These are phyloP conservation scores for Eudorina sp. DNA, from an alignment of 139 green algal species.

Conservation along the genomic window DNA sequence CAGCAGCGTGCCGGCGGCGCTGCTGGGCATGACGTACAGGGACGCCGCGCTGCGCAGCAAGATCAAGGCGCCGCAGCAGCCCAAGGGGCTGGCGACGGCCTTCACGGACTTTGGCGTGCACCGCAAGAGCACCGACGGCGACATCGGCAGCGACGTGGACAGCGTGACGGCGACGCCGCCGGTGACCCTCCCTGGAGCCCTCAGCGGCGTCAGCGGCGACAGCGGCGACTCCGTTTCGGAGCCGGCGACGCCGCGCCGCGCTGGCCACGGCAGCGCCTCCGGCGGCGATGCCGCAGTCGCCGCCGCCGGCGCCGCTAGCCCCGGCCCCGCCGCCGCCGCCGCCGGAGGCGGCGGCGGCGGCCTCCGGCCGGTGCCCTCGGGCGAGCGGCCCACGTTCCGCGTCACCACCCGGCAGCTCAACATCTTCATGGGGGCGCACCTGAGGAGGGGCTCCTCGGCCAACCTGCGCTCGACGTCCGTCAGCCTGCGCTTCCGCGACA, in stretches of 20 bases:
- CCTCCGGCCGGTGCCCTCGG: background rate
- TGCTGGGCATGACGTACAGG: background rate
- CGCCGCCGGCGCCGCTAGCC: background rate
- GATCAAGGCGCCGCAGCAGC: background rate
- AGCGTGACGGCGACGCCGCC: background rate
- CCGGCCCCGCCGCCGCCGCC: background rate
- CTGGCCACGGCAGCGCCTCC: background rate
- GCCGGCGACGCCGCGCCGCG: too few relatives aligned
- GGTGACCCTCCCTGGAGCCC: background rate
- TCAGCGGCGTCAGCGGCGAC: background rate
- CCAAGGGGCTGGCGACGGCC: background rate
- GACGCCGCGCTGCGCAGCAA: background rate
- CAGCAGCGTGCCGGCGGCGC: background rate
- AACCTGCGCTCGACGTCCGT: background rate
- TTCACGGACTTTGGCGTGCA: background rate
- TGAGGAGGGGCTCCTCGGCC: background rate
- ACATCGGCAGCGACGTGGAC: slow-evolving; percentile 17
- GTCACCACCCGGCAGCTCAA: slow-evolving; percentile 54
- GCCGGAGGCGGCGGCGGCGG: background rate
- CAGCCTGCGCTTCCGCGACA: background rate
- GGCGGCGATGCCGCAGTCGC: background rate
- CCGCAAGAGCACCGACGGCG: background rate
- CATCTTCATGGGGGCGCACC: slow-evolving; percentile 53
- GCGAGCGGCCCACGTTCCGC: background rate
- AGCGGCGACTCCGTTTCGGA: background rate